phyloP scores from a whole-genome alignment of 2,329 filamentous ascomycete genomes.

The Escovopsis sp. region DNA sequence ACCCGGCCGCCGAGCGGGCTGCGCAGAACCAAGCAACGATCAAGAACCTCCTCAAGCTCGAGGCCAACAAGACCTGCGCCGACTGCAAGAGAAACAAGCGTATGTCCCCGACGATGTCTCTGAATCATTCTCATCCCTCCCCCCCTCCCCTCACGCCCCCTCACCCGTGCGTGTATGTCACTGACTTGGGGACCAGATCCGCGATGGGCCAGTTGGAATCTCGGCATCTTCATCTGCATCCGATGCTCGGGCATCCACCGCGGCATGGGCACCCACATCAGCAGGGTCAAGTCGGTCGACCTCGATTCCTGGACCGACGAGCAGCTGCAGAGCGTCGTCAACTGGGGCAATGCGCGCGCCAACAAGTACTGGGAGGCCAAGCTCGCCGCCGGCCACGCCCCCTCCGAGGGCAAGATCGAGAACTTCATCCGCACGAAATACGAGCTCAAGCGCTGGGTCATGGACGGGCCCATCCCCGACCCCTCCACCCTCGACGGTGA shows the following conservation, averaged over 20 bases:
- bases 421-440: constrained; percentile 99
- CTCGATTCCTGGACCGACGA: constrained; percentile 98
- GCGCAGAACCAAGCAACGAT: constrained; percentile 89
- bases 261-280: constrained; percentile 98
- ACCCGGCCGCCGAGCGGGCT: constrained; percentile 71
- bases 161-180: constrained; percentile 1
- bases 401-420: constrained; percentile 95
- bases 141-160: no score
- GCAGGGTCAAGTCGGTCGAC: constrained; percentile 93
- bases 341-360: constrained; percentile 89
- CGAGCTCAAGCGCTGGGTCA: constrained; percentile 97
- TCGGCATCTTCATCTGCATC: constrained; percentile 95
- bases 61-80: constrained; percentile 90
- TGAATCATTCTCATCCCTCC: neutral
- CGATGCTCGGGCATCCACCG: constrained; percentile 96
- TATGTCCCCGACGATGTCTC: constrained; percentile 29
- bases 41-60: constrained; percentile 87
- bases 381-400: constrained; percentile 75
- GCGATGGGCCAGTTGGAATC: constrained; percentile 97
- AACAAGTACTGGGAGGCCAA: constrained; percentile 99
- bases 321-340: constrained; percentile 82
- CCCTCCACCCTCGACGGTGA: constrained; percentile 79
- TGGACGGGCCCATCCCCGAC: constrained; percentile 91
- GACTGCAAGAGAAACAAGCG: constrained; percentile 99
- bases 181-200: constrained; percentile 48